Evolutionary conservation across 108 stramenopile genomes (phyloP).

Genomic region (Mayamaea pseudoterrestris): DNA sequence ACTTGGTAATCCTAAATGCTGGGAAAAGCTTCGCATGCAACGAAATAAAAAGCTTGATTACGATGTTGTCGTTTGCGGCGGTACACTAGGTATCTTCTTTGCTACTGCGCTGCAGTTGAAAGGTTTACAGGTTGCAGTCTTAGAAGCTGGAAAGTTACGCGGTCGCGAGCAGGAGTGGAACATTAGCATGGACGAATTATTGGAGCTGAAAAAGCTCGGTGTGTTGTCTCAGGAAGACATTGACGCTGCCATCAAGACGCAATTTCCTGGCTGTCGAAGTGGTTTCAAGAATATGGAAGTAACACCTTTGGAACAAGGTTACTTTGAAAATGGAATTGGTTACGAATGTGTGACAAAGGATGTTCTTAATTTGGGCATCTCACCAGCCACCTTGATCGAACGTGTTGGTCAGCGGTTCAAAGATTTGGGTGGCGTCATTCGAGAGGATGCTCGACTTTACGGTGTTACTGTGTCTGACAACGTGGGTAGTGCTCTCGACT

Average conservation of each 20-base stretch:
- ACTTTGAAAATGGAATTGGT: constrained; percentile 67
- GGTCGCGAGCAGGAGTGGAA: constrained; percentile 95
- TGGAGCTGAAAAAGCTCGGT: constrained; percentile 63
- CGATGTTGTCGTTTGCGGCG: constrained; percentile 84
- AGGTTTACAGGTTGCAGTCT: constrained; percentile 60
- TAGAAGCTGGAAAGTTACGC: constrained; percentile 70
- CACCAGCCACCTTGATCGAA: constrained; percentile 51
- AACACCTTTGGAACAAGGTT: constrained; percentile 51
- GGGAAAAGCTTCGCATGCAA: constrained; percentile 47
- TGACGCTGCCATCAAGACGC: constrained; percentile 56
- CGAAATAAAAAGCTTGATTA: constrained; percentile 36
- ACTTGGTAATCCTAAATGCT: constrained; percentile 45
- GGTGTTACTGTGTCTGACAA: constrained; percentile 60
- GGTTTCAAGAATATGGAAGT: constrained; percentile 71
- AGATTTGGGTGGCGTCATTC: constrained; percentile 40
- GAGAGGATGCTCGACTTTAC: constrained; percentile 42
- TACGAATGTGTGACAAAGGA: constrained; percentile 62
- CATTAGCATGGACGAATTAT: constrained; percentile 74
- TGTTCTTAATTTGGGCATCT: constrained; percentile 69
- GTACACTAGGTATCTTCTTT: constrained; percentile 87
- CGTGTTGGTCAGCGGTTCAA: constrained; percentile 41
- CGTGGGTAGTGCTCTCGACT: constrained; percentile 61
- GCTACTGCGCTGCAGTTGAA: constrained; percentile 67
- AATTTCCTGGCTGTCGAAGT: constrained; percentile 64
- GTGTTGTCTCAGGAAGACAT: constrained; percentile 70